Evolutionary conservation across 2,329 filamentous ascomycete genomes (phyloP), one percentile per base, ranked within the genome.

Genomic region (Clonostachys sp.): DNA sequence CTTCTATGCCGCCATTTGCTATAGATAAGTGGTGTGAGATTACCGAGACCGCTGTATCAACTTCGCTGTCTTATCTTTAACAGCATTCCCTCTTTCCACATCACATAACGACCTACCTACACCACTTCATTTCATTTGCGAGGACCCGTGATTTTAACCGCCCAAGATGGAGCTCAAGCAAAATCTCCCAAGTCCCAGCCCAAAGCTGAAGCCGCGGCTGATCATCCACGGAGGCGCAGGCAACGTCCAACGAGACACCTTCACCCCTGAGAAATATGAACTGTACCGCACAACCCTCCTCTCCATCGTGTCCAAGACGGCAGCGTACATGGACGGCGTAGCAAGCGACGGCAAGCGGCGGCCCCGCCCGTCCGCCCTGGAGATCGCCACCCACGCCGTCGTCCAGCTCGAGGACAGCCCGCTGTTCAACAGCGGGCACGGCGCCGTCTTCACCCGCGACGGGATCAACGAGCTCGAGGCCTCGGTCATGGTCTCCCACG

Each of bases 391-490:
- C 2, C 80, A 85, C 62, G 90, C 90, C 41, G 89, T 95, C 12
- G 71, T 74, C 2, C 75, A 85, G 24, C 79, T 96, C 14, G 91
- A 96, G 68, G 75, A 95, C 59, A 81, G 91, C 59, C 77, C 85
- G 3, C 78, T 95, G 5, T 95, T 94, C 77, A 96, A 96, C 69
- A 83, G 84, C 48, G 90, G 84, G 8, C 84, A 83, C 57, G 91
- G 91, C 46, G 88, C 90, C 45, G 90, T 95, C 17, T 96, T 95
- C 65, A 95, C 89, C 1, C 81, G 84, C 45, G 84, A 86, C 54
- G 91, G 91, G 16, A 78, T 84, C 52, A 91, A 91, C 62, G 88
- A 96, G 69, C 83, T 95, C 51, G 91, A 96, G 67, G 88, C 89
- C 2, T 88, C 83, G 9, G 80, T 95, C 45, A 95, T 95, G 90